These are phyloP conservation scores for Populus hybrid DNA, from an alignment of 441 rosid species.

Conservation along the genomic window DNA sequence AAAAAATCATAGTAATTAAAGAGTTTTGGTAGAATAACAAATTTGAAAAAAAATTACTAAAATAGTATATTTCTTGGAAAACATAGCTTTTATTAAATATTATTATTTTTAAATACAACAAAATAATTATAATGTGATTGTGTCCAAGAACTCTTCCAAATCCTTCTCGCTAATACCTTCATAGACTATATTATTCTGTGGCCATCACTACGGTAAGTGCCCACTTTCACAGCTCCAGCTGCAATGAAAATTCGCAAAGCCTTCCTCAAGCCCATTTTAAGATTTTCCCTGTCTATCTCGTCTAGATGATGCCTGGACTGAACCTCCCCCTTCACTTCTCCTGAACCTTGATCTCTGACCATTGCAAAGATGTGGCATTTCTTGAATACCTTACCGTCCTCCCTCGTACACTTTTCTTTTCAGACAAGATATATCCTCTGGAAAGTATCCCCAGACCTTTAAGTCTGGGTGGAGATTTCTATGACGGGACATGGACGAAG, in stretches of 20 bases:
- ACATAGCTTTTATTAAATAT: too few species aligned
- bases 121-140: constrained; percentile 16
- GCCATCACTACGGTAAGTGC: constrained; percentile 64
- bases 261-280: constrained; percentile 37
- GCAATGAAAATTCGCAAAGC: constrained; percentile 57
- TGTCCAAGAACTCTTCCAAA: constrained; percentile 57
- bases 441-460: constrained; percentile 66
- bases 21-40: too few species aligned
- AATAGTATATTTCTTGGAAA: too few species aligned
- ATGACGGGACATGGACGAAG: constrained; percentile 76
- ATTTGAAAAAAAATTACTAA: too few species aligned
- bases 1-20: too few species aligned
- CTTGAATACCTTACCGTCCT: constrained; percentile 63
- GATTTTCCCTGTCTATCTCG: constrained; percentile 46
- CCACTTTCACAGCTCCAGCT: constrained; percentile 81
- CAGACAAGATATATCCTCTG: constrained; percentile 36
- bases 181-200: constrained; percentile 49
- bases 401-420: constrained; percentile 58
- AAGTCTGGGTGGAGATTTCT: constrained; percentile 50
- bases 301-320: constrained; percentile 21
- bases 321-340: constrained; percentile 49
- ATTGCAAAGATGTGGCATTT: constrained; percentile 47
- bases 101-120: too few species aligned
- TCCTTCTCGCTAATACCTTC: constrained; percentile 38
- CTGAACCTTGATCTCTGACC: constrained; percentile 55